Base-by-base conservation (phyloP, 495 filamentous ascomycete species). In the Hypoxylon perforatum region DNA sequence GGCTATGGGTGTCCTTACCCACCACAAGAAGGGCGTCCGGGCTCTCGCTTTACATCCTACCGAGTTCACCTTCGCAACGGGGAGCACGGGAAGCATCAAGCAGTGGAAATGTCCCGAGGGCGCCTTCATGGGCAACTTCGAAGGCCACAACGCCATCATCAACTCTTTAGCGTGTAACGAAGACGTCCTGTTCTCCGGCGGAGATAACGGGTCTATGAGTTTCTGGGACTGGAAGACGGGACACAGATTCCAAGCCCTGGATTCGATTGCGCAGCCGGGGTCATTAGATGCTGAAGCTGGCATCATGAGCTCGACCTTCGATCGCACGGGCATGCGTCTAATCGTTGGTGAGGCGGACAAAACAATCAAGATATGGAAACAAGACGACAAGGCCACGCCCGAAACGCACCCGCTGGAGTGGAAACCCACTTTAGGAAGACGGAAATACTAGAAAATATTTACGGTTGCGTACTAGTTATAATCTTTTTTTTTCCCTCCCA, bases 181-280 rank as follows among this genome's bases (percentile, higher is more conserved):
- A 62, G 92, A 97, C 72, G 91, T 98, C 9, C 77, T 98, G 23
- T 97, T 98, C 78, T 96, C 93, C 10, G 96, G 96, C 10, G 94
- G 91, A 47, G 96, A 99, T 66, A 96, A 98, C 71, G 96, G 96
- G 41, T 94, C 92, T 54, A 95, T 98, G 85, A 90, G 87, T 67
- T 98, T 99, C 84, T 99, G 93, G 91, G 96, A 99, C 77, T 99
- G 96, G 96, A 98, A 98, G 82, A 92, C 93, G 2, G 96, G 96
- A 0, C 86, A 98, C 71, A 84, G 90, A 18, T 98, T 92, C 79
- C 96, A 99, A 78, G 83, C 85, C 10, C 80, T 93, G 10, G 92
- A 98, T 49, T 96, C 91, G 5, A 92, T 89, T 9, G 95, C 95
- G 1, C 96, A 99, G 78, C 96, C 96, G 0, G 95, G 96, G 55